These are phyloP conservation scores for Fusarium sp. DNA, from an alignment of 2,329 filamentous ascomycete species.

Conservation along the genomic window DNA sequence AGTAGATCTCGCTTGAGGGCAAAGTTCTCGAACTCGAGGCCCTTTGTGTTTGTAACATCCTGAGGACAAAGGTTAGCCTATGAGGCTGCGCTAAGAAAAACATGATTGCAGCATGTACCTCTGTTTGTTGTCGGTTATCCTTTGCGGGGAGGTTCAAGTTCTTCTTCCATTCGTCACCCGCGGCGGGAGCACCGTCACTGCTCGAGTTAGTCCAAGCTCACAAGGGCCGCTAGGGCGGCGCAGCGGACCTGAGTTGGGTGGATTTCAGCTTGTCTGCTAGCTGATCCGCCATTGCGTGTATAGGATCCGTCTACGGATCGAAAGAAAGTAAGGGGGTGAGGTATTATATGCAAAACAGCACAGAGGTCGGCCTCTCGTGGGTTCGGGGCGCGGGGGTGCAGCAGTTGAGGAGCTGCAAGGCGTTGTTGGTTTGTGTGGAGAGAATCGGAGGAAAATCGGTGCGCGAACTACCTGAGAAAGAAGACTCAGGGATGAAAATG, in stretches of 20 bases:
- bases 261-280: constrained; percentile 60
- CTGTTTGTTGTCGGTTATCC: constrained; percentile 84
- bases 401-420: constrained; percentile 40
- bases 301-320: constrained; percentile 46
- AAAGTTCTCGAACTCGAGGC: constrained; percentile 97
- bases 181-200: constrained; percentile 62
- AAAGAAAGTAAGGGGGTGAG: constrained; percentile 33
- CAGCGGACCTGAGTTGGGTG: constrained; percentile 57
- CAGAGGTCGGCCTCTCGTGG: constrained; percentile 33
- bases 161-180: constrained; percentile 77
- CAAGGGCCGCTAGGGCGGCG: constrained; percentile 38
- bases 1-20: constrained; percentile 93
- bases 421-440: constrained; percentile 28
- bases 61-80: constrained; percentile 54
- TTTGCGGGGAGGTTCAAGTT: constrained; percentile 77
- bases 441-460: constrained; percentile 34
- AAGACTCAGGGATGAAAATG: constrained; percentile 26
- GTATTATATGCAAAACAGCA: constrained; percentile 44
- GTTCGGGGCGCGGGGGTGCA: constrained; percentile 22
- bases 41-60: constrained; percentile 99
- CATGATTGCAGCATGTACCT: constrained; percentile 62
- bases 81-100: constrained; percentile 13
- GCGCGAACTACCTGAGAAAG: constrained; percentile 34
- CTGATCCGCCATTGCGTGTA: constrained; percentile 59
- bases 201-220: constrained; percentile 53